Evolutionary conservation across 2,329 filamentous ascomycete genomes (phyloP), one percentile per base, ranked within the genome.

Genomic region (Didymella exigua): DNA sequence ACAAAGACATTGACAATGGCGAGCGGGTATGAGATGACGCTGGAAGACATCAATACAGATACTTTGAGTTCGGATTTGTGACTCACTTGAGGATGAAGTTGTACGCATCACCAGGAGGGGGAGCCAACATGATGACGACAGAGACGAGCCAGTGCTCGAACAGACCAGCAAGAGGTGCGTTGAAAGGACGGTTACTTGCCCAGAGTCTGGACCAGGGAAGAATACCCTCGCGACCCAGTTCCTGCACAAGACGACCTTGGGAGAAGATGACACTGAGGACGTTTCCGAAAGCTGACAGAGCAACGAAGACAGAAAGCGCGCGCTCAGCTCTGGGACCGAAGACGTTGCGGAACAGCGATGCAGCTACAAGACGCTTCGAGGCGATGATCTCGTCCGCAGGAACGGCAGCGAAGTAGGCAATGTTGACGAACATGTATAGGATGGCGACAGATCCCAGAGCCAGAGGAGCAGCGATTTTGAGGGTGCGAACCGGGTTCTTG

Each of bases 261-360:
- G 86, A 86, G 73, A 89, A 89, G 58, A 88, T 88, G 58, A 89
- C 85, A 52, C 80, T 83, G 41, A 89, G 77, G 13, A 89, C 84
- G 62, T 89, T 89, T 24, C 86, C 87, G 60, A 88, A 86, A 4
- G 86, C 86, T 0, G 86, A 89, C 0, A 89, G 77, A 0, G 86
- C 86, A 19, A 89, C 85, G 58, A 89, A 87, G 49, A 87, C 86
- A 21, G 81, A 86, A 14, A 87, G 76, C 4, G 82, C 84, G 18
- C 82, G 78, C 73, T 86, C 84, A 13, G 85, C 85, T 24, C 43
- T 68, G 2, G 64, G 59, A 7, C 81, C 81, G 56, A 83, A 82
- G 30, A 83, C 73, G 58, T 85, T 84, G 54, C 79, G 77, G 73
- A 87, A 86, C 70, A 86, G 85, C 4, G 79, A 76, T 0, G 81